Evolutionary conservation across 2,329 filamentous ascomycete genomes (phyloP), one percentile per base, ranked within the genome.

Genomic region (Coniosporium tulheliwenetii): DNA sequence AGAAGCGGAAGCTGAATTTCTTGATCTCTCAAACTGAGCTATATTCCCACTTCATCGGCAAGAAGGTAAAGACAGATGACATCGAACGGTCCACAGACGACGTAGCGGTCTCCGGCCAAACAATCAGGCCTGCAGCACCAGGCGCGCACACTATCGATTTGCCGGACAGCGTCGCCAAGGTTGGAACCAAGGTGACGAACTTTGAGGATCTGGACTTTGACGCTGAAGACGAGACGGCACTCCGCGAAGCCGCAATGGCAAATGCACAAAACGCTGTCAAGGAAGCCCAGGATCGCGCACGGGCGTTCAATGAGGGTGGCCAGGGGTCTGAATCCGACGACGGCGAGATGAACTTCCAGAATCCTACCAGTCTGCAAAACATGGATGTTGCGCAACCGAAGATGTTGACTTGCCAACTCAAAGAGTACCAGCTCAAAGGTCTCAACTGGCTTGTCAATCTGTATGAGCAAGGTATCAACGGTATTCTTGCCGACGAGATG

Each of bases 391-490:
- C 87, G 47, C 91, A 98, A 58, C 91, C 91, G 8, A 93, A 86
- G 62, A 77, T 96, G 64, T 75, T 98, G 54, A 87, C 84, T 47
- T 85, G 87, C 39, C 85, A 93, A 57, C 77, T 98, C 55, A 98
- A 98, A 60, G 91, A 98, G 60, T 98, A 98, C 64, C 91, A 98
- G 66, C 70, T 98, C 58, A 98, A 98, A 69, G 91, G 91, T 64
- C 82, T 98, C 59, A 98, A 96, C 58, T 98, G 91, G 91, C 77
- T 98, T 41, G 91, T 94, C 66, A 96, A 98, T 59, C 64, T 98
- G 49, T 98, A 98, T 67, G 91, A 98, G 62, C 91, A 98, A 62
- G 91, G 91, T 59, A 98, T 98, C 81, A 96, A 96, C 65, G 89
- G 89, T 63, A 98, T 98, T 52, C 70, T 98, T 47, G 91, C 91